Evolutionary conservation across 768 basidiomycete species (phyloP), one percentile per base, ranked within the genome.

Genomic region (Lactifluus pinguis): DNA sequence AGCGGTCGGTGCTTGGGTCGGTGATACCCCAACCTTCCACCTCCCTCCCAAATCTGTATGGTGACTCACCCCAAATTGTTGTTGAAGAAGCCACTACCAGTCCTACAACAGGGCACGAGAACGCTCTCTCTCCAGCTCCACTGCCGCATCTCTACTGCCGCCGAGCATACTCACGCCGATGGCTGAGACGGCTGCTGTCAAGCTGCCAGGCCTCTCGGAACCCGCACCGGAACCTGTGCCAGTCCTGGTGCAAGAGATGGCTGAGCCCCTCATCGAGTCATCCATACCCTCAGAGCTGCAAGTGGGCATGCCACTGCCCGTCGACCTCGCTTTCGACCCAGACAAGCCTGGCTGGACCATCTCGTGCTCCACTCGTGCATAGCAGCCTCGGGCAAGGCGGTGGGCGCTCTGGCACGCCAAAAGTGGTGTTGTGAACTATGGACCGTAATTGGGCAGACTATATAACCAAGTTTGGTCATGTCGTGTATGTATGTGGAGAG

Each of bases 361-460:
- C 70, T 32, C 73, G 68, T 34, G 71, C 70, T 5, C 73, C 72
- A 14, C 64, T 77, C 11, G 73, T 75, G 41, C 81, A 84, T 60
- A 88, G 87, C 65, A 86, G 83, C 66, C 78, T 88, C 64, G 86
- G 81, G 71, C 80, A 83, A 49, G 58, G 41, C 32, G 57, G 45
- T 4, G 59, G 57, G 2, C 75, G 73, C 21, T 79, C 78, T 65
- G 82, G 84, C 61, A 74, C 82, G 30, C 71, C 77, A 17, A 89
- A 89, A 72, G 80, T 81, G 6, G 86, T 89, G 8, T 85, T 85
- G 41, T 89, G 86, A 87, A 86, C 87, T 29, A 87, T 86, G 72
- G 80, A 84, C 61, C 78, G 76, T 13, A 84, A 84, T 55, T 77
- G 83, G 73, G 75, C 78, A 30, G 77, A 77, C 8, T 83, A 84